These are phyloP conservation scores for Talaromyces pinophilus DNA, from an alignment of 2,329 filamentous ascomycete genomes.

Conservation along the genomic window DNA sequence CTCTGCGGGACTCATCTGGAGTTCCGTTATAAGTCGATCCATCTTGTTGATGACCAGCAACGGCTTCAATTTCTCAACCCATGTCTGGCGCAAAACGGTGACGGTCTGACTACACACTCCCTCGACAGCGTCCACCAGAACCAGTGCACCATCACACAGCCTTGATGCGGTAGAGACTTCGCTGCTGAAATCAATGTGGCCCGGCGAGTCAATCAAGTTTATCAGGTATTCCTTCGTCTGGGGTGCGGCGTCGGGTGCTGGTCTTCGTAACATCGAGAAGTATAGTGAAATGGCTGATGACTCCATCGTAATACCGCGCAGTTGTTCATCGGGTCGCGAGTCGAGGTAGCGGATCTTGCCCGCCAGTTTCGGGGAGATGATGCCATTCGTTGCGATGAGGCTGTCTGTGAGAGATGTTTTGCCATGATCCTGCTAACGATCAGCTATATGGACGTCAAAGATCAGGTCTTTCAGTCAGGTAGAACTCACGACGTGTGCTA, in stretches of 20 bases:
- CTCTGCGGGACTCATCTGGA: conserved; percentile 88
- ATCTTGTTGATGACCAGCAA: conserved; percentile 98
- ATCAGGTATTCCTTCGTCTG: conserved; percentile 87
- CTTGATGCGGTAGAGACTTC: conserved; percentile 95
- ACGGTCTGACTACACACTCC: conserved; percentile 98
- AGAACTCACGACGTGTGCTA: conserved; percentile 77
- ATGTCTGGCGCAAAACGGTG: conserved; percentile 90
- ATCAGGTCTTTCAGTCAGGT: neutral
- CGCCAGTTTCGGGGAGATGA: conserved; percentile 95
- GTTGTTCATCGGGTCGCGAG: conserved; percentile 92
- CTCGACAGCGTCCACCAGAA: conserved; percentile 94
- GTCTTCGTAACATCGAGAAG: conserved; percentile 84
- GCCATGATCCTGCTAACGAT: conserved; percentile 72
- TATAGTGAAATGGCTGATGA: conserved; percentile 96
- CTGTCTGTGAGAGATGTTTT: conserved; percentile 97
- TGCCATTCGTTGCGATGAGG: conserved; percentile 96
- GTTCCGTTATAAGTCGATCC: conserved; percentile 87
- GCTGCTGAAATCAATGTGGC: conserved; percentile 97
- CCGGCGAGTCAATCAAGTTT: conserved; percentile 96
- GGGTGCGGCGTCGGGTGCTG: conserved; percentile 66
- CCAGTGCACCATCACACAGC: conserved; percentile 89
- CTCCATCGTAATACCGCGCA: conserved; percentile 99
- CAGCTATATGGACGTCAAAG: neutral
- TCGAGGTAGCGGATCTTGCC: conserved; percentile 98
- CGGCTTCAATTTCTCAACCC: conserved; percentile 93